A percentile compares a stretch with the other conserved stretches of the same genome.
Conservation (phyloP, 129 eudicot genomes). For the Artemisia annua region DNA sequence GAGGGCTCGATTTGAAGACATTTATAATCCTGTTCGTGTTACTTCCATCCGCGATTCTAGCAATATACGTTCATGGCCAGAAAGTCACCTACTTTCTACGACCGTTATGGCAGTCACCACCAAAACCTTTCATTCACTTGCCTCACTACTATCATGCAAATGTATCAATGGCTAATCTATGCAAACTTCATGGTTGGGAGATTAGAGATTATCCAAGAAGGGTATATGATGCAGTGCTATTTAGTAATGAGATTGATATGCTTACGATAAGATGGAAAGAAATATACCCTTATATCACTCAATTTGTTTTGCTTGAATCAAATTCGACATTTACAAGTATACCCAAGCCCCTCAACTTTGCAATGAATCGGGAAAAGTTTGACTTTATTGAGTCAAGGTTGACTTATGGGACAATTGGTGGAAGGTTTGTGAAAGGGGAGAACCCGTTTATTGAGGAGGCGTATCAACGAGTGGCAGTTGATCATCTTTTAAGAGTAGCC, state of each 20-base stretch:
- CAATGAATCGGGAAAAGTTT: conserved; percentile 47
- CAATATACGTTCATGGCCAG: conserved; percentile 64
- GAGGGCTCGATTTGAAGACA: conserved; percentile 46
- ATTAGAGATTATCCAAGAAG: conserved; percentile 65
- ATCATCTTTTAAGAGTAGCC: conserved; percentile 53
- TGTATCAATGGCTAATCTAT: conserved; percentile 57
- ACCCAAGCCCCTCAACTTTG: conserved; percentile 52
- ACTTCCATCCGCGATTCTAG: conserved; percentile 41
- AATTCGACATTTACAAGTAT: conserved; percentile 69
- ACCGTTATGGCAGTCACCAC: conserved; percentile 82
- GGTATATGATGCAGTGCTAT: conserved; percentile 69
- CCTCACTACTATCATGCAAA: conserved; percentile 66
- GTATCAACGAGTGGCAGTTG: conserved; percentile 62
- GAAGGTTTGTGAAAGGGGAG: conserved; percentile 64
- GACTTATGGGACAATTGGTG: conserved; percentile 69
- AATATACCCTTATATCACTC: conserved; percentile 68
- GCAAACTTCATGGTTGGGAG: conserved; percentile 79
- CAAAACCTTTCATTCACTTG: conserved; percentile 53
- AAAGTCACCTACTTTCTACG: conserved; percentile 63
- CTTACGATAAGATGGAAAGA: conserved; percentile 77
- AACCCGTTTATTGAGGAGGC: conserved; percentile 84
- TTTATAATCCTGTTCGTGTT: conserved; percentile 38
- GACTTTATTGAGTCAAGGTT: conserved; percentile 60
- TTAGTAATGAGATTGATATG: conserved; percentile 79
- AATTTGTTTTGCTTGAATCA: conserved; percentile 69